phyloP scores from a whole-genome alignment of 352 stramenopile genomes.

The Nothophytophthora sp. region DNA sequence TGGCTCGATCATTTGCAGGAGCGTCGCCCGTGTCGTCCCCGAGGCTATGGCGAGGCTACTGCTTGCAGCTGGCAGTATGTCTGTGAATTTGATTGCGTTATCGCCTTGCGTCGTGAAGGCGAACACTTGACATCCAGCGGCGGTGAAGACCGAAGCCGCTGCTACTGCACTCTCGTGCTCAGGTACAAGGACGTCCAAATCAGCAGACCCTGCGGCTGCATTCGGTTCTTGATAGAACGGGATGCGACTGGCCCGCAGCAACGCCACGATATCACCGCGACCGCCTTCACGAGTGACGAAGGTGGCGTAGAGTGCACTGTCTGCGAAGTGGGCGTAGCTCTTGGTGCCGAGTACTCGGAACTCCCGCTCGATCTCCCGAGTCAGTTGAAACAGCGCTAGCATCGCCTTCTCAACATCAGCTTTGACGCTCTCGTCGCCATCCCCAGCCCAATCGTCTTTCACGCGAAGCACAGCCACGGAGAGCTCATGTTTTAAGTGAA shows the following conservation, averaged over 20 bases:
- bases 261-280: slow-evolving; percentile 31
- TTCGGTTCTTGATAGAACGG: slow-evolving; percentile 64
- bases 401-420: slow-evolving; percentile 12
- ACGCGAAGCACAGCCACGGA: slow-evolving; percentile 3
- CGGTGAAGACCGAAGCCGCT: slow-evolving; percentile 13
- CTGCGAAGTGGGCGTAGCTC: slow-evolving; percentile 46
- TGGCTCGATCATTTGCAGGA: slow-evolving; percentile 36
- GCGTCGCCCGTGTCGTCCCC: background rate
- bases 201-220: background rate
- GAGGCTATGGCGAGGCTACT: background rate
- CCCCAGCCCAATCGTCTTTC: too few relatives aligned
- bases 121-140: slow-evolving; percentile 29
- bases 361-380: slow-evolving; percentile 33
- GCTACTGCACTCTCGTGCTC: background rate
- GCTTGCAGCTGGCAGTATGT: slow-evolving; percentile 5
- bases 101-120: slow-evolving; percentile 7
- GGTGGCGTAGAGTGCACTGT: slow-evolving; percentile 46
- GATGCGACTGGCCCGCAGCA: slow-evolving; percentile 49
- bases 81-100: slow-evolving; percentile 13
- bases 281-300: slow-evolving; percentile 26
- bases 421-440: background rate
- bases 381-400: slow-evolving; percentile 31
- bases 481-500: slow-evolving; percentile 18
- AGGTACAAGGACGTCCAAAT: slow-evolving; percentile 8
- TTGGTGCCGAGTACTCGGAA: slow-evolving; percentile 53